Conservation (phyloP, 768 basidiomycete genomes). For the Russula brevipes region DNA sequence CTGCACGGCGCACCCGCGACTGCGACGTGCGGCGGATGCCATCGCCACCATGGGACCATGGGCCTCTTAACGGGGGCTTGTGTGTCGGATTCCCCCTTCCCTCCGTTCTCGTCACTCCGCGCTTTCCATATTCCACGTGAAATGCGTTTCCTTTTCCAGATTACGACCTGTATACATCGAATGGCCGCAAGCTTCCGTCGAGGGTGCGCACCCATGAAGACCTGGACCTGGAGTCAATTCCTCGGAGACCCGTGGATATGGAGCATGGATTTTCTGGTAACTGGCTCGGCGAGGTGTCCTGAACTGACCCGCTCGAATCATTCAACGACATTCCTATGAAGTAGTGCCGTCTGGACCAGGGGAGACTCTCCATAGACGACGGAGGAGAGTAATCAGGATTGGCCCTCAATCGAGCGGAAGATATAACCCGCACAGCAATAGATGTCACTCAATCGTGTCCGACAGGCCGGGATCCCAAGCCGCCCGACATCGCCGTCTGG, state of each 20-base stretch:
- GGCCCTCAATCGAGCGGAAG: neutral
- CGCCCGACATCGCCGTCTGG: too few species aligned
- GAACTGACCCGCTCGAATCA: neutral
- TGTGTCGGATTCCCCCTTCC: slow-evolving; percentile 4
- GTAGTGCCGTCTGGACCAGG: too few species aligned
- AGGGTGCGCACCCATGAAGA: slow-evolving; percentile 11
- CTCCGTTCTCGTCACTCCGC: too few species aligned
- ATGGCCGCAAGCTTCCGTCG: neutral
- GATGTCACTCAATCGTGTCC: too few species aligned
- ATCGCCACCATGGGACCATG: slow-evolving; percentile 6
- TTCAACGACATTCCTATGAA: too few species aligned
- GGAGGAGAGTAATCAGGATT: too few species aligned
- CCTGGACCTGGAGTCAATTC: neutral
- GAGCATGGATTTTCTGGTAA: too few species aligned
- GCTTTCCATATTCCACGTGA: slow-evolving; percentile 10
- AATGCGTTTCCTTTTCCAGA: slow-evolving; percentile 9
- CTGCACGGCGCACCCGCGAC: slow-evolving; percentile 16
- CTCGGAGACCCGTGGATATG: neutral
- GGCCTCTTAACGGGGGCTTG: slow-evolving; percentile 8
- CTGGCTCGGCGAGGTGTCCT: too few species aligned
- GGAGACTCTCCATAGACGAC: too few species aligned
- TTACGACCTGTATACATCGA: neutral
- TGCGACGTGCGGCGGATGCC: slow-evolving; percentile 10
- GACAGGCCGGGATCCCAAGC: too few species aligned
- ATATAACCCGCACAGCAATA: too few species aligned